Percentiles rank a stretch among this genome's conserved stretches.
phyloP scores from a whole-genome alignment of 768 basidiomycete species.

The Leccinum imitatum region DNA sequence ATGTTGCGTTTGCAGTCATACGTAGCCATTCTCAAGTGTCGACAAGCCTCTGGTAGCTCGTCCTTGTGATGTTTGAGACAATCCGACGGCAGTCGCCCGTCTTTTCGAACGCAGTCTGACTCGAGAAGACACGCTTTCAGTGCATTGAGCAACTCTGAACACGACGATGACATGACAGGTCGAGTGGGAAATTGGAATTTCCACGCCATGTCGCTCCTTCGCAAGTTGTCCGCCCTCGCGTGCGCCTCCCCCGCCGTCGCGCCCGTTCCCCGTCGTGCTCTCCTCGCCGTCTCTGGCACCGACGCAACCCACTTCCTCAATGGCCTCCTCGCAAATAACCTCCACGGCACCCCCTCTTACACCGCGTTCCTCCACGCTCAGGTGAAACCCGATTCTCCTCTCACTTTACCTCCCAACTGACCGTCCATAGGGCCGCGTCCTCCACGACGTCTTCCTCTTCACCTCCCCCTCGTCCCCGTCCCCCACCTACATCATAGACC shows the following conservation, averaged over 20 bases:
- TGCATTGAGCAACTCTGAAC: slow-evolving; percentile 71
- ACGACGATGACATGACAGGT: slow-evolving; percentile 71
- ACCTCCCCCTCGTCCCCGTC: slow-evolving; percentile 48
- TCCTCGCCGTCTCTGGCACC: slow-evolving; percentile 77
- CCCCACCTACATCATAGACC: slow-evolving; percentile 66
- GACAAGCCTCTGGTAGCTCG: slow-evolving; percentile 81
- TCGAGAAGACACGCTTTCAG: slow-evolving; percentile 82
- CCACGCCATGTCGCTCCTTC: slow-evolving; percentile 13
- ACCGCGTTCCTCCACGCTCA: slow-evolving; percentile 79
- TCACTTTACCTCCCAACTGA: not conserved
- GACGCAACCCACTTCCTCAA: slow-evolving; percentile 83
- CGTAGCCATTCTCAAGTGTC: slow-evolving; percentile 73
- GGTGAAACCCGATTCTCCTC: slow-evolving; percentile 35
- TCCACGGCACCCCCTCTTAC: slow-evolving; percentile 55
- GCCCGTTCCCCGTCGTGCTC: slow-evolving; percentile 58
- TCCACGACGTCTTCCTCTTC: slow-evolving; percentile 88
- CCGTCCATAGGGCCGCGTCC: slow-evolving; percentile 69
- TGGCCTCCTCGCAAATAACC: slow-evolving; percentile 61
- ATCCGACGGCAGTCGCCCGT: slow-evolving; percentile 77
- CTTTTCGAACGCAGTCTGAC: slow-evolving; percentile 84
- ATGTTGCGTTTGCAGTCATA: slow-evolving; percentile 92
- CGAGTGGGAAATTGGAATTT: slow-evolving; percentile 4
- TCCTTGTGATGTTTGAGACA: slow-evolving; percentile 74
- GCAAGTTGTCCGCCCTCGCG: slow-evolving; percentile 44
- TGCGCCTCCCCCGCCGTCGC: slow-evolving; percentile 54